Evolutionary conservation across 108 stramenopile genomes (phyloP), one percentile per base, ranked within the genome.

Genomic region (Stephanodiscus minutulus): DNA sequence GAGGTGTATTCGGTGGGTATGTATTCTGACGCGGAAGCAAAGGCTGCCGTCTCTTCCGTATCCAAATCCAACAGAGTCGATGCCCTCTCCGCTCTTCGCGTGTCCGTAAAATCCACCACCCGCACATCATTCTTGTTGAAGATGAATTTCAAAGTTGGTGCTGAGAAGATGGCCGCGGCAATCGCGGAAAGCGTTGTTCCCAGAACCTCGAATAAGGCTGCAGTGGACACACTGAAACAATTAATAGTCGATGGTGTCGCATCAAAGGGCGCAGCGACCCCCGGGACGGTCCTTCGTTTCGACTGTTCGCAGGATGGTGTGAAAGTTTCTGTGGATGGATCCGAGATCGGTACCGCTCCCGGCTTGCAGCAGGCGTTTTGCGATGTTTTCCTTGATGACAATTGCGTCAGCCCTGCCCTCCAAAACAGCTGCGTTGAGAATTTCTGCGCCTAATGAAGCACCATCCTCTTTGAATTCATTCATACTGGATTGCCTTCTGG

Each of bases 91-190:
- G 57, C 84, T 35, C 86, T 92, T 15, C 70, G 88, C n/a, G 53
- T 71, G 17, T 76, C 87, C 10, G 73, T 87, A 25, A 71, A 88
- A 28, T 77, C 77, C 24, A 68, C 76, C 27, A 24, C 79, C 12
- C 77, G 77, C n/a, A 79, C 91, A 21, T 88, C 79, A 17, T 85
- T 82, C 44, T 24, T 88, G 29, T 73, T 88, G 55, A 80, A 88
- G 64, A 93, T 93, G 90, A 89, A 89, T 73, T 90, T 93, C 77
- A 89, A 89, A 69, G 92, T 93, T 18, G 87, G 89, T 21, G 88
- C 92, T 28, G 90, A 93, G 63, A 93, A 93, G 67, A 91, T 93
- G 88, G 90, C 90, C 0, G 73, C 64, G 25, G 92, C 92, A 20
- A 93, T 93, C 69, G 90, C 92, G 25, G 92, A 93, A 18, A 82